These are phyloP conservation scores for Pseudonitzschia multiseries DNA, from an alignment of 108 stramenopile species.

Conservation along the genomic window DNA sequence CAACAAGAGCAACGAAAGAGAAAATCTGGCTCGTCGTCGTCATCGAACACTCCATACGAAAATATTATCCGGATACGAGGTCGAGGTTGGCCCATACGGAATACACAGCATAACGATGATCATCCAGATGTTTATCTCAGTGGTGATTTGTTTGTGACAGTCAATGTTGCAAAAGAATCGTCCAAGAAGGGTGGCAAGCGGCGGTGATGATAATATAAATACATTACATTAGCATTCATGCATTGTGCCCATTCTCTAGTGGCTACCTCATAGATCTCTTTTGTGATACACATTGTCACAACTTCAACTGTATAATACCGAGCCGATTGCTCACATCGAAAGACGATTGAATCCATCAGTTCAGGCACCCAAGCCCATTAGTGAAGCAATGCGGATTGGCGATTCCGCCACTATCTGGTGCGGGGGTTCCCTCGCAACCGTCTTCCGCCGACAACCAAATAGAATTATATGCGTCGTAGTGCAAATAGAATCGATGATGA, in stretches of 20 bases:
- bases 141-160: slow-evolving; percentile 18
- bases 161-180: neutral
- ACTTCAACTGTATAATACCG: too few relatives aligned
- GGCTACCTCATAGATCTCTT: too few relatives aligned
- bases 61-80: slow-evolving; percentile 43
- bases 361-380: slow-evolving; percentile 11
- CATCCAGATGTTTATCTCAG: slow-evolving; percentile 10
- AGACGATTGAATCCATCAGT: neutral
- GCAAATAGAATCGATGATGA: slow-evolving; percentile 79
- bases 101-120: slow-evolving; percentile 5
- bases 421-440: slow-evolving; percentile 78
- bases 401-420: slow-evolving; percentile 7
- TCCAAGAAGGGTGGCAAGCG: neutral
- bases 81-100: slow-evolving; percentile 66
- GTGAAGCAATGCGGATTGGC: slow-evolving; percentile 14
- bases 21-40: neutral
- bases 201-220: neutral
- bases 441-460: slow-evolving; percentile 83
- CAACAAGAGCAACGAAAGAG: slow-evolving; percentile 11
- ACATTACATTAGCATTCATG: neutral
- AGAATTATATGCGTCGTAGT: slow-evolving; percentile 48
- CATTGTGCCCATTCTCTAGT: too few relatives aligned
- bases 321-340: too few relatives aligned
- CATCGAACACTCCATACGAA: slow-evolving; percentile 16
- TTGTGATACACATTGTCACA: too few relatives aligned